Base-by-base conservation (phyloP, 345 rosid genomes). In the Euphorbia peplus region DNA sequence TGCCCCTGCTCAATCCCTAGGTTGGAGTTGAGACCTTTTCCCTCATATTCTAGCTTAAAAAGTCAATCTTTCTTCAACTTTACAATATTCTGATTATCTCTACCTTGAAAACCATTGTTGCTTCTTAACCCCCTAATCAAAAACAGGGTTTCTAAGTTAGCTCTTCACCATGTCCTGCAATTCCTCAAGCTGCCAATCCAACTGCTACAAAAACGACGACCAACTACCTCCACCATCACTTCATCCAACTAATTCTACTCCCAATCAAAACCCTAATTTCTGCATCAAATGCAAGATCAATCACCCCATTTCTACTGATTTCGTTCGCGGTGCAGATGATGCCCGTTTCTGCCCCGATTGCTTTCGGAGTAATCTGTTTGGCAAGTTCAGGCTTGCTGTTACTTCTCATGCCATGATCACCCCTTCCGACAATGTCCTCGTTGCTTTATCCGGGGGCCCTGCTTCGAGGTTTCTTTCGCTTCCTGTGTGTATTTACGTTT, bases 361-460 rank as follows among this genome's bases (percentile, higher is more conserved):
- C 84, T 90, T 88, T 69, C 81, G 88, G 67, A 80, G 72, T 71
- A 95, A 91, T 55, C 81, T 95, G 22, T 90, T 65, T 52, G 97
- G 87, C 42, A 95, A 95, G 83, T 95, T 95, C 79, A 83, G 92
- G 73, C 90, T 83, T 22, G 86, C 95, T 47, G 92, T 95, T 54
- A 81, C 89, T 70, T 88, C 90, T 18, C 85, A 90, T 60, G 89
- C 98, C 68, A 83, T 90, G 96, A 91, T 91, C 63, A 85, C 91
- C 51, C 95, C 99, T 76, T 79, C 90, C 6, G 99, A 91, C 73
- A 84, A 91, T 7, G 90, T 90, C 24, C 98, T 90, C 48, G 91
- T 95, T 25, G 96, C 99, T 35, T 89, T 95, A 88, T 91, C 99
- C 4, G 99, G 96, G 9, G 97, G 96, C 58, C 81, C 90, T 64